A percentile compares a stretch with the other conserved stretches of the same genome.
Evolutionary conservation across 768 basidiomycete genomes (phyloP).

Genomic region (Mycena indigotica): DNA sequence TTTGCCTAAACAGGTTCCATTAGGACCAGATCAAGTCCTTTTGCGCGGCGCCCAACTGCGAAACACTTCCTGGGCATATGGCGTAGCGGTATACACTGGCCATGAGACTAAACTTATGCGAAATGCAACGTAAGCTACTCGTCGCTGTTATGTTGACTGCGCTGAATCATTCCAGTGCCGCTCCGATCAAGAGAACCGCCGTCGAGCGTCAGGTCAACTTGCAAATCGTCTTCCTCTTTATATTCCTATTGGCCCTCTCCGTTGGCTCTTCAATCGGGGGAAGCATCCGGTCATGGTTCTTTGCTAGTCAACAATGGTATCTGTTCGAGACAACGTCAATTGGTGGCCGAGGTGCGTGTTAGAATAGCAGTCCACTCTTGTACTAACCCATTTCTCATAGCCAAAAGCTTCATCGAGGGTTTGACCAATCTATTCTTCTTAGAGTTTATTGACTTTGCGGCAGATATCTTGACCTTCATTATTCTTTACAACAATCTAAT

Average conservation of each 20-base stretch:
- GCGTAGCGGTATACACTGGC: constrained; percentile 90
- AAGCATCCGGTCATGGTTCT: constrained; percentile 90
- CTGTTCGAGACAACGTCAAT: constrained; percentile 64
- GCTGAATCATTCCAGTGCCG: constrained; percentile 56
- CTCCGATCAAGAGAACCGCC: constrained; percentile 95
- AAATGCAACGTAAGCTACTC: constrained; percentile 83
- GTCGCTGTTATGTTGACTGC: not conserved
- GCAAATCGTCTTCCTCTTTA: constrained; percentile 94
- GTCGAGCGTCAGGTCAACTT: constrained; percentile 95
- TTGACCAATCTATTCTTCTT: constrained; percentile 7
- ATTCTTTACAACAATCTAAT: constrained; percentile 99
- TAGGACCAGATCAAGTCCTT: constrained; percentile 94
- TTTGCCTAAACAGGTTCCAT: constrained; percentile 77
- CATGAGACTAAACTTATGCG: constrained; percentile 99
- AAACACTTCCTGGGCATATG: constrained; percentile 97
- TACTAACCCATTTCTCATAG: constrained; percentile 29
- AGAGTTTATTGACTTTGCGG: constrained; percentile 1
- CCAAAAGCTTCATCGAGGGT: constrained; percentile 79
- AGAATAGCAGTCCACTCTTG: too few species aligned
- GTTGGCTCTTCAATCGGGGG: constrained; percentile 91
- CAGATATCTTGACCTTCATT: constrained; percentile 97
- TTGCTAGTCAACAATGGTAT: constrained; percentile 89
- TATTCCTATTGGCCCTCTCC: constrained; percentile 82
- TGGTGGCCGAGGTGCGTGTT: constrained; percentile 60
- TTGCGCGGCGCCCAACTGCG: constrained; percentile 93